Percentiles rank a stretch among this genome's conserved stretches.
Evolutionary conservation across 2,329 filamentous ascomycete genomes (phyloP).

Genomic region (Cercospora brassicicola): DNA sequence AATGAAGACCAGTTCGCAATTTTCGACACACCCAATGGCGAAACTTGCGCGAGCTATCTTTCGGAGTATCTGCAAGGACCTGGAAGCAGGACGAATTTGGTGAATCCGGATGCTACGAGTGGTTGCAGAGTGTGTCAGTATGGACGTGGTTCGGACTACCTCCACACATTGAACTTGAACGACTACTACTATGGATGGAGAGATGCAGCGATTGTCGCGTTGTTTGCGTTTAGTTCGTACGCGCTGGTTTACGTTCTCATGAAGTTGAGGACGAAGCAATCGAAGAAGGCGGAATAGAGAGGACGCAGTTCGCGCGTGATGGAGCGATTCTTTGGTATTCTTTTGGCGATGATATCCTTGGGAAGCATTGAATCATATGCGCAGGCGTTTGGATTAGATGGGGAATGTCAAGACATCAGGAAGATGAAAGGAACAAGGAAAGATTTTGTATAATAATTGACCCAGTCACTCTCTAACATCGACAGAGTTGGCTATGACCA

Average conservation of each 20-base stretch:
- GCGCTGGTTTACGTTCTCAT: conserved; percentile 51
- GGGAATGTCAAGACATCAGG: not conserved
- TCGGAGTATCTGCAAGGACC: conserved; percentile 51
- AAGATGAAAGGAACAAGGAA: not conserved
- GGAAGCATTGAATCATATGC: not conserved
- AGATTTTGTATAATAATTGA: not conserved
- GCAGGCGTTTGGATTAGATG: not conserved
- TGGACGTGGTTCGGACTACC: conserved; percentile 58
- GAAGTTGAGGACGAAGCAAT: conserved; percentile 46
- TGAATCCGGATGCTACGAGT: conserved; percentile 60
- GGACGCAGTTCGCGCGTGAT: too few species aligned
- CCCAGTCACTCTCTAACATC: not conserved
- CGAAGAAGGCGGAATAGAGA: conserved; percentile 42
- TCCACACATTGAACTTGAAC: conserved; percentile 59
- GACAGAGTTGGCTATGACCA: not conserved
- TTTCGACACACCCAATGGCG: conserved; percentile 52
- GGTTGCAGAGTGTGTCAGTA: conserved; percentile 65
- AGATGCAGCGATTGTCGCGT: conserved; percentile 60
- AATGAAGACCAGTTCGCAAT: conserved; percentile 40
- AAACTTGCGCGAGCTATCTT: conserved; percentile 62
- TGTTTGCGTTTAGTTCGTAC: conserved; percentile 54
- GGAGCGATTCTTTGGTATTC: not conserved
- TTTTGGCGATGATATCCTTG: not conserved
- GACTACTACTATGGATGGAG: conserved; percentile 67
- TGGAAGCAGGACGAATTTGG: conserved; percentile 51